Conservation (phyloP, 345 rosid species). For the Eucalyptus tenuipes region DNA sequence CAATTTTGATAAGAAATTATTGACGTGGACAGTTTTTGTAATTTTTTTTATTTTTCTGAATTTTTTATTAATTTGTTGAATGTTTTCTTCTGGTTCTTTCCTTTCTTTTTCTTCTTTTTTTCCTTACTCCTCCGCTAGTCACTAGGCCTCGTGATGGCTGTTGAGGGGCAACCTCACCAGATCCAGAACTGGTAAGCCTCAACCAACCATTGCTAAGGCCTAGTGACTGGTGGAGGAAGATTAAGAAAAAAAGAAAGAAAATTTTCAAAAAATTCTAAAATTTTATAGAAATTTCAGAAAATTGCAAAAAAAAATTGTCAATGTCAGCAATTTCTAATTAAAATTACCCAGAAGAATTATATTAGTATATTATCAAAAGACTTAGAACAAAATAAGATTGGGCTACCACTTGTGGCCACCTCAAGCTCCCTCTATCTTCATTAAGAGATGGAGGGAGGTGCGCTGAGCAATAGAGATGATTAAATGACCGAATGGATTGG, state of each 20-base stretch:
- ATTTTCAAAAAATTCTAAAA: too few species aligned
- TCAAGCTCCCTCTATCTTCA: not conserved
- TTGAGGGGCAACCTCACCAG: not conserved
- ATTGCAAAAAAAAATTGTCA: not conserved
- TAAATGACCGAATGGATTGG: not conserved
- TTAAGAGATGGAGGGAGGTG: not conserved
- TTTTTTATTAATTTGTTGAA: not conserved
- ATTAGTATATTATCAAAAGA: too few species aligned
- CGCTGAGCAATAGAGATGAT: not conserved
- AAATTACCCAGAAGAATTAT: rapidly evolving
- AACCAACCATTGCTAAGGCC: not conserved
- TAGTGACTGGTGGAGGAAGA: not conserved
- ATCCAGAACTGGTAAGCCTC: not conserved
- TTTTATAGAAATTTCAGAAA: not conserved
- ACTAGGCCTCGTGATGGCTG: rapidly evolving
- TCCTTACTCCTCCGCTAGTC: rapidly evolving
- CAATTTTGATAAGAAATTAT: not conserved
- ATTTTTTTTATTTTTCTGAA: not conserved
- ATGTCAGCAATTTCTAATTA: too few species aligned
- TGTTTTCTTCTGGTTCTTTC: not conserved
- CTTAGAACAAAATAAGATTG: not conserved
- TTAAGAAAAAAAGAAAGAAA: not conserved
- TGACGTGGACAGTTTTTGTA: not conserved
- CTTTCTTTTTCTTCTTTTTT: not conserved
- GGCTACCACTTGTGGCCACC: not conserved